Percentiles rank a stretch among this genome's conserved stretches.
Conservation (phyloP, 768 basidiomycete species). For the Terana coerulea region DNA sequence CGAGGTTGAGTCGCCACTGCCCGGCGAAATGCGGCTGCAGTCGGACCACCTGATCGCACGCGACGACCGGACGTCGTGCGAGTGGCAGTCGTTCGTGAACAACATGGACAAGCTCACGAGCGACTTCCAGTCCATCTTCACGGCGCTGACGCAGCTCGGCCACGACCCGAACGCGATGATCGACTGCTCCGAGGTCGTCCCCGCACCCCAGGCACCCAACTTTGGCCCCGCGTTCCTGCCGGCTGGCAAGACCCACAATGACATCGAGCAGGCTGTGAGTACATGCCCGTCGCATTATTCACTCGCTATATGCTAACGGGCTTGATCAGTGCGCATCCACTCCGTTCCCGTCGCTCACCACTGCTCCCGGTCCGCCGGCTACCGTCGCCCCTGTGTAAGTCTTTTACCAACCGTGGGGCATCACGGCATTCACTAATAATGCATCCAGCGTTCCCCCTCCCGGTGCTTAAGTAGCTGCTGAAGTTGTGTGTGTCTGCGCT, state of each 20-base stretch:
- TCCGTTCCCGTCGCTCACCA: conserved; percentile 27
- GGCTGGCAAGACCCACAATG: conserved; percentile 22
- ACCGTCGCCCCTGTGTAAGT: conserved; percentile 14
- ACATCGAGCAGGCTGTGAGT: conserved; percentile 20
- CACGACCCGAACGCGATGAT: conserved; percentile 8
- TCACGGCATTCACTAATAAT: no score
- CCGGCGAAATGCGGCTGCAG: conserved; percentile 39
- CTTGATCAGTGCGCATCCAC: conserved; percentile 12
- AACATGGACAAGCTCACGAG: conserved; percentile 18
- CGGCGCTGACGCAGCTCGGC: conserved; percentile 19
- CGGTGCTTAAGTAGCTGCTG: no score
- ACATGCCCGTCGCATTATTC: no score
- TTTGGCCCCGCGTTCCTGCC: conserved; percentile 16
- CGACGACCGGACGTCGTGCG: conserved; percentile 43
- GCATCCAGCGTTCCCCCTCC: no score
- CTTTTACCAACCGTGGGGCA: no score
- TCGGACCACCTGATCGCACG: conserved; percentile 29
- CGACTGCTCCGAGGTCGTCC: conserved; percentile 17
- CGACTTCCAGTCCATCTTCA: conserved; percentile 12
- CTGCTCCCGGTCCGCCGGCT: conserved; percentile 15
- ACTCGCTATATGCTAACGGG: background rate
- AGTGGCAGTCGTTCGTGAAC: conserved; percentile 41
- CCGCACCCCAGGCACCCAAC: conserved; percentile 2
- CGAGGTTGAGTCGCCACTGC: conserved; percentile 35
- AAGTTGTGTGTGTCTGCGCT: no score